Percentiles rank a stretch among this genome's conserved stretches.
Evolutionary conservation across 192 early-diverging fungal species (phyloP).

Genomic region (Linnemannia zychae): DNA sequence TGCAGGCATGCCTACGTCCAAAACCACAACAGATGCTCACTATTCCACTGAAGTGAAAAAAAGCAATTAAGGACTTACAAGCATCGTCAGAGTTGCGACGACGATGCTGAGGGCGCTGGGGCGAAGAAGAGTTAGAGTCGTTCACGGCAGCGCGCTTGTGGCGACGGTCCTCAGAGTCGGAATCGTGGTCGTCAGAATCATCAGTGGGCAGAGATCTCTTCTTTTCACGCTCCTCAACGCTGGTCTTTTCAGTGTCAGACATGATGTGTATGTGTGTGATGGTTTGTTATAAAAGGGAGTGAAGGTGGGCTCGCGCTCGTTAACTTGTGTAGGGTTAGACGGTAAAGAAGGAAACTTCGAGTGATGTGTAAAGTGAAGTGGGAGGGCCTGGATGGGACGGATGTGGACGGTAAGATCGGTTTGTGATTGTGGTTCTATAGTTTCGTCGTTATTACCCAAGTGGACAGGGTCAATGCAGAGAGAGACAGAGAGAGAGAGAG

Average conservation of each 20-base stretch:
- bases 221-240: constrained; percentile 54
- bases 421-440: constrained; percentile 11
- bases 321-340: neutral
- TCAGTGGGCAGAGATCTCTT: constrained; percentile 61
- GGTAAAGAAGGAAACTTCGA: neutral
- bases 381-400: constrained; percentile 27
- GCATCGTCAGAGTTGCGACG: constrained; percentile 56
- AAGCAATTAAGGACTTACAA: constrained; percentile 21
- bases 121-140: constrained; percentile 55
- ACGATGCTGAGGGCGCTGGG: constrained; percentile 55
- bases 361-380: neutral
- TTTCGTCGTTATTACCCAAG: neutral
- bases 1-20: neutral
- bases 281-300: neutral
- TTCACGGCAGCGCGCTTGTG: constrained; percentile 62
- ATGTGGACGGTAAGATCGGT: constrained; percentile 10
- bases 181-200: constrained; percentile 59
- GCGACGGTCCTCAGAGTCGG: constrained; percentile 55
- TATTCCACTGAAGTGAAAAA: constrained; percentile 3
- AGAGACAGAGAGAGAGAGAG: neutral
- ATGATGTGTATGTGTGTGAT: constrained; percentile 21
- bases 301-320: constrained; percentile 3
- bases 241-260: constrained; percentile 53
- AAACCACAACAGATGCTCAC: neutral
- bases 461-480: neutral